Percentiles rank a stretch among this genome's conserved stretches.
phyloP scores from a whole-genome alignment of 331 rosid species.

The Spiraea crenata region DNA sequence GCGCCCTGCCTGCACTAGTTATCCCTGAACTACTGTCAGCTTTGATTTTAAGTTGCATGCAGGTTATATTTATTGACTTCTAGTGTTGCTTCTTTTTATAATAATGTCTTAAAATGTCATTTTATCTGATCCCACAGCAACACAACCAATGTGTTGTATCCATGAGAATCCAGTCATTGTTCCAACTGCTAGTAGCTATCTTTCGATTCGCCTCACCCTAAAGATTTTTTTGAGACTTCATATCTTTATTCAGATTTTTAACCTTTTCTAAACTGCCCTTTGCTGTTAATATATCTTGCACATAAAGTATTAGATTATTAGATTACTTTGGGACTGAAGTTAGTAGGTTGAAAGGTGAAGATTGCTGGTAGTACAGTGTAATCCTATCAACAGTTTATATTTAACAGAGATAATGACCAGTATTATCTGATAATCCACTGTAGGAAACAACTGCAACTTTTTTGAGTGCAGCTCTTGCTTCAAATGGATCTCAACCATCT shows the following conservation, averaged over 20 bases:
- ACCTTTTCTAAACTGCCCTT: no score
- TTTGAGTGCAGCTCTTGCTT: conserved; percentile 54
- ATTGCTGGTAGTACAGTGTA: no score
- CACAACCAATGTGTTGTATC: background rate
- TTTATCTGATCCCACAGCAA: background rate
- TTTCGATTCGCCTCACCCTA: background rate
- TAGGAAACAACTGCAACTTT: conserved; percentile 58
- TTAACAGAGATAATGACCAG: background rate
- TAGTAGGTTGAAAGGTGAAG: no score
- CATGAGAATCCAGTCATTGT: background rate
- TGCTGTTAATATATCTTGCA: no score
- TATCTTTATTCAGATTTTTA: no score
- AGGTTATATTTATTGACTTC: background rate
- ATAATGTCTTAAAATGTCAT: background rate
- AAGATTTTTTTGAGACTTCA: no score
- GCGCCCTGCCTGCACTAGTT: background rate
- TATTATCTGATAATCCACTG: conserved; percentile 15
- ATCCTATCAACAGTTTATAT: no score
- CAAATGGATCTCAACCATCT: conserved; percentile 41
- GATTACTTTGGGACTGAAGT: no score
- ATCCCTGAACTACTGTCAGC: background rate
- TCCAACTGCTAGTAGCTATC: background rate
- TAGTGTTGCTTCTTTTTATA: background rate
- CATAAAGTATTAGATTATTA: no score
- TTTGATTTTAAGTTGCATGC: background rate